These are phyloP conservation scores for Grosmannia huntii DNA, from an alignment of 2,329 filamentous ascomycete genomes.

Conservation along the genomic window DNA sequence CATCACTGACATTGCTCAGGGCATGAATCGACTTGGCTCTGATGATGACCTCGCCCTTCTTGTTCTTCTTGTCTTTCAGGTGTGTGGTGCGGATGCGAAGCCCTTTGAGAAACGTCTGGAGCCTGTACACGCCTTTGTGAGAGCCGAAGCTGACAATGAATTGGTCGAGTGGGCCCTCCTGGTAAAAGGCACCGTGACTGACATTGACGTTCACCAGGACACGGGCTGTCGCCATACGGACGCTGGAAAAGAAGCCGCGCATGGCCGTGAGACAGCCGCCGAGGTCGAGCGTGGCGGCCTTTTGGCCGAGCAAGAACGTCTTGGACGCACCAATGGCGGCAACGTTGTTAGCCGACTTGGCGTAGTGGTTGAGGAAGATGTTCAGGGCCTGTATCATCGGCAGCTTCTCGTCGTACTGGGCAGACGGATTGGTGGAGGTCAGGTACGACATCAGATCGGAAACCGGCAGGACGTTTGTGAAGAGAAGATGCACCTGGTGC, in stretches of 20 bases:
- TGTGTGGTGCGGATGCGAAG: slow-evolving; percentile 27
- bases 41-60: slow-evolving; percentile 18
- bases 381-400: slow-evolving; percentile 58
- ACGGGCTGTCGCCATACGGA: slow-evolving; percentile 20
- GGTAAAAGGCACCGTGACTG: slow-evolving; percentile 21
- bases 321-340: slow-evolving; percentile 19
- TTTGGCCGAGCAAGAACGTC: slow-evolving; percentile 14
- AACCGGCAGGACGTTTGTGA: slow-evolving; percentile 15
- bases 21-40: slow-evolving; percentile 25
- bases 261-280: slow-evolving; percentile 17
- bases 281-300: slow-evolving; percentile 12
- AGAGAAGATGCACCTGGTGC: slow-evolving; percentile 15
- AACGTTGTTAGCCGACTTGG: slow-evolving; percentile 15
- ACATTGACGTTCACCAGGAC: slow-evolving; percentile 25
- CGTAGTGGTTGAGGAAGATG: slow-evolving; percentile 42
- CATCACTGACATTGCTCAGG: slow-evolving; percentile 23
- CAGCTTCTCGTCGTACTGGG: slow-evolving; percentile 14
- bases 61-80: slow-evolving; percentile 21
- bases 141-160: slow-evolving; percentile 7
- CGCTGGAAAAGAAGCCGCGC: slow-evolving; percentile 22
- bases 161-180: slow-evolving; percentile 13
- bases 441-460: slow-evolving; percentile 16
- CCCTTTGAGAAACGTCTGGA: slow-evolving; percentile 24
- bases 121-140: slow-evolving; percentile 3
- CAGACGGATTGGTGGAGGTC: slow-evolving; percentile 14